Base-by-base conservation (phyloP, 208 protist genomes). In the Trypanosoma congolense region DNA sequence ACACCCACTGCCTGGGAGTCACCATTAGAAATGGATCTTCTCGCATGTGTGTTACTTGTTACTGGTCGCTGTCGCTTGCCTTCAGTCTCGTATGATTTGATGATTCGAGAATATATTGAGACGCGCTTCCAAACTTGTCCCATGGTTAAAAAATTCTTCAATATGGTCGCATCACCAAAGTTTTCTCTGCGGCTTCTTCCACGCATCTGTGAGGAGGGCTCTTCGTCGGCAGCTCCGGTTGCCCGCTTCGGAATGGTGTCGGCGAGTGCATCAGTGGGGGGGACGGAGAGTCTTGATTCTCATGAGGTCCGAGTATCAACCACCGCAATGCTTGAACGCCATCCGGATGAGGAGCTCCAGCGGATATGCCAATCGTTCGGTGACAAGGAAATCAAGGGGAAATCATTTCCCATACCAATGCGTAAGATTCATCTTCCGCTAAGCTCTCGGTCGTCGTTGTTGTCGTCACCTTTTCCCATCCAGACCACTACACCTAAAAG, bases 1-100 rank as follows among this genome's bases (percentile, higher is more conserved):
- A 63, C 63, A 14, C 21, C 53, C 44, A 80, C 73, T 10, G 87
- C 85, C 16, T 92, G 85, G 85, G 85, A 92, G 70, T 75, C 76
- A 25, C 71, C 59, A 33, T 58, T 81, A 0, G 86, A 93, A 70
- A 73, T 89, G 70, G 80, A 93, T 19, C 58, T 93, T 6, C 65
- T 93, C n/a, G 81, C 67, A 10, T 93, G 81, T 45, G 38, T 93
- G n/a, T 65, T 93, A 5, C 61, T 83, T 25, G 65, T 73, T 6
- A 62, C 69, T 24, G 72, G 76, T 24, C 68, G 79, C 49, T 66
- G 69, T 45, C 38, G 44, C 10, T 21, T 67, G 21, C 56, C 55
- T 0, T 59, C 69, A 16, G 56, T 75, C 2, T 69, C 70, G 41
- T 77, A 79, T 54, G 48, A 45, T n/a, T 46, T 74, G 9, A 64